Base-by-base conservation (phyloP, 495 filamentous ascomycete species). In the Daldinia childiae region DNA sequence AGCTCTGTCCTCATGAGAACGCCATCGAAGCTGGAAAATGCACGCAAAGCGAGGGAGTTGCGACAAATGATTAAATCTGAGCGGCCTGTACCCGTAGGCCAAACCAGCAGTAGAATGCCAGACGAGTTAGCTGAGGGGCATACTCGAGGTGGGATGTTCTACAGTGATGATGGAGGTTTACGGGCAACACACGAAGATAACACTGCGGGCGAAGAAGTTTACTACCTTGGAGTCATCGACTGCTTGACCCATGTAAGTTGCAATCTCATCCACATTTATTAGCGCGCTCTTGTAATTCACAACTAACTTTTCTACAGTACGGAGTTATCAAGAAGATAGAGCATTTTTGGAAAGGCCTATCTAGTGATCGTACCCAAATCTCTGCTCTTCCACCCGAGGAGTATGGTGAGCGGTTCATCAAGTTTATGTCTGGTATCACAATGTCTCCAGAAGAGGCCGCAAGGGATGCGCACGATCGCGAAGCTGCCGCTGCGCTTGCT, bases 201-300 rank as follows among this genome's bases (percentile, higher is more conserved):
- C 68, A 79, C 84, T 27, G 88, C 91, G 7, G 94, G 90, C 1
- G 93, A 97, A 62, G 93, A 97, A 80, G 93, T 99, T 34, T 99
- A 98, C 74, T 99, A 98, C 77, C 87, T 99, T 6, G 95, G 95
- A 11, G 95, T 99, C 68, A 98, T 98, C 76, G 96, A 98, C 79
- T 98, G 95, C 78, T 81, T 99, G 76, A 99, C 95, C 41, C 93
- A 97, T 80, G 93, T 95, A 83, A 86, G 91, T 87, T 57, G 2
- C 0, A 17, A 9, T 45, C 52, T 5, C 11, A 11, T 2, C 29
- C 14, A 19, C 6, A 12, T 17, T 48, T 14, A n/a, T 50, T 15
- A 29, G 4, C n/a, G 4, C 17, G 8, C 29, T n/a, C 2, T 24
- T 24, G 4, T 12, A 26, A 26, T 29, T 1, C 6, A 6, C 17